Evolutionary conservation across 257 asterid species (phyloP).

Genomic region (Plantago major): DNA sequence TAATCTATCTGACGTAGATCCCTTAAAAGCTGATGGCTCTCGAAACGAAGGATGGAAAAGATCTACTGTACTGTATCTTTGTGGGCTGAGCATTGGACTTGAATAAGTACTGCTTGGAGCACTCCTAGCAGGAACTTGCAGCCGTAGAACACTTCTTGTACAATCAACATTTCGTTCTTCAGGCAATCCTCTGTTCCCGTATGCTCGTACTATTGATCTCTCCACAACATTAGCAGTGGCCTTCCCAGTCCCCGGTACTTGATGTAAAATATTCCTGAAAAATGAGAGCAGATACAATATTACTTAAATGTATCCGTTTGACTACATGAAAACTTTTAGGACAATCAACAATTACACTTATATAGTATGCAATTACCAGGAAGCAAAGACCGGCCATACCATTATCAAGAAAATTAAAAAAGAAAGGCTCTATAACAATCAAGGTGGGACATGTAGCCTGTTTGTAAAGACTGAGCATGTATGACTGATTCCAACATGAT

Average conservation of each 20-base stretch:
- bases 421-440: background rate
- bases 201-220: constrained; percentile 26
- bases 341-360: background rate
- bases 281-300: background rate
- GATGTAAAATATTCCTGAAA: constrained; percentile 34
- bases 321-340: background rate
- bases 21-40: constrained; percentile 25
- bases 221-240: constrained; percentile 29
- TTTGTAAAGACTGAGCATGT: no score
- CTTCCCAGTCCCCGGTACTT: constrained; percentile 28
- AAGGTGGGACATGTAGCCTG: background rate
- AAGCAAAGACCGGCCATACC: no score
- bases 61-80: constrained; percentile 46
- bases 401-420: background rate
- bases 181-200: constrained; percentile 42
- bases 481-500: no score
- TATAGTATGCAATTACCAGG: background rate
- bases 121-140: constrained; percentile 50
- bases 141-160: constrained; percentile 27
- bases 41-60: constrained; percentile 35
- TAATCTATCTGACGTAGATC: constrained; percentile 31
- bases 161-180: constrained; percentile 39
- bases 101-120: constrained; percentile 73
- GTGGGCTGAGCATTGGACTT: constrained; percentile 70
- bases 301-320: background rate